A percentile compares a stretch with the other conserved stretches of the same genome.
These are phyloP conservation scores for Coniochaeta ligniaria DNA, from an alignment of 2,329 filamentous ascomycete species.

Conservation along the genomic window DNA sequence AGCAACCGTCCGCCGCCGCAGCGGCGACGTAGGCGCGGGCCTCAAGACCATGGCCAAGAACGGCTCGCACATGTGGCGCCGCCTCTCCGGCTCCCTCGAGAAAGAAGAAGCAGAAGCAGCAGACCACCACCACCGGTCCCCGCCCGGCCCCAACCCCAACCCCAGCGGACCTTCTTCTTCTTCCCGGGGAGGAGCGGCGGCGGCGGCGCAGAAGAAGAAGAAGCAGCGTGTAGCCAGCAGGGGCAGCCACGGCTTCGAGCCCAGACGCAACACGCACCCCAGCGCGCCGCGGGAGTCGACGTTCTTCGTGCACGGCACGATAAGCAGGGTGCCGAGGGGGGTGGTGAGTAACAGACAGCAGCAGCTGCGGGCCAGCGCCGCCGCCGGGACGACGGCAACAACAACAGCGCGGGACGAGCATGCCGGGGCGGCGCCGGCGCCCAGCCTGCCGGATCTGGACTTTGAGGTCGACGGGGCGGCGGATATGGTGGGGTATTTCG, in stretches of 20 bases:
- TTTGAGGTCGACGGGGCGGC: conserved; percentile 1
- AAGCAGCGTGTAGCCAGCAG: background rate
- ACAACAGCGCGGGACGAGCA: too few relatives aligned
- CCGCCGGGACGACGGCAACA: too few relatives aligned
- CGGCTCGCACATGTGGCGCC: background rate
- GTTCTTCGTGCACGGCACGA: conserved; percentile 7
- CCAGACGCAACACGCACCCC: background rate
- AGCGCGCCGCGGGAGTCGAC: conserved; percentile 1
- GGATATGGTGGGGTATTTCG: background rate
- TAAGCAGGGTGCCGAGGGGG: background rate
- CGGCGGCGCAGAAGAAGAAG: background rate
- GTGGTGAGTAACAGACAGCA: background rate
- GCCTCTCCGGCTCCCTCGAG: background rate
- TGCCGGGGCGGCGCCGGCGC: too few relatives aligned
- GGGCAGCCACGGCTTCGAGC: background rate
- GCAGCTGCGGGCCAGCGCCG: background rate
- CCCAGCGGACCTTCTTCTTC: too few relatives aligned
- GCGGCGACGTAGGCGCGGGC: background rate
- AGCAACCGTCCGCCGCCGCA: background rate
- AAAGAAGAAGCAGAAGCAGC: background rate
- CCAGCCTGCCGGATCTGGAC: background rate
- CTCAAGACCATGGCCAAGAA: background rate
- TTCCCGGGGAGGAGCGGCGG: too few relatives aligned
- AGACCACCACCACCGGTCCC: too few relatives aligned
- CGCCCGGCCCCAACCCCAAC: background rate